Evolutionary conservation across 2,329 filamentous ascomycete species (phyloP).

Genomic region (Raffaelea deltoideospora): DNA sequence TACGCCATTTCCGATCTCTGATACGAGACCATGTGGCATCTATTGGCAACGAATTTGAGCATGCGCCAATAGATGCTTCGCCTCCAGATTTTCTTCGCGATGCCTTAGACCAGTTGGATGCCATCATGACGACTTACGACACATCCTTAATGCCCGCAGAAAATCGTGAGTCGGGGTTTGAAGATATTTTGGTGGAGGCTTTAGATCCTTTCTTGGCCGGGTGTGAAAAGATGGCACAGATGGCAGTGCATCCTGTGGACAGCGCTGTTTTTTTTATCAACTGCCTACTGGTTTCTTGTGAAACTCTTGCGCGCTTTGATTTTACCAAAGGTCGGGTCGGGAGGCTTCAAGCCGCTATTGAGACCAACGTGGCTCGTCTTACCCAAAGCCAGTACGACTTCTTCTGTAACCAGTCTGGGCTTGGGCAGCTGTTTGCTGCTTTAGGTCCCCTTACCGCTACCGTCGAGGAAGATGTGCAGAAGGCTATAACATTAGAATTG

Average conservation of each 20-base stretch:
- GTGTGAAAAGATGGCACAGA: conserved; percentile 53
- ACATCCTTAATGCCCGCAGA: conserved; percentile 52
- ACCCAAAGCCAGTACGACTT: conserved; percentile 55
- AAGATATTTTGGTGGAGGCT: conserved; percentile 59
- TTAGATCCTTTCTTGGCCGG: conserved; percentile 73
- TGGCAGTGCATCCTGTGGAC: conserved; percentile 38
- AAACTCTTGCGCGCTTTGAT: conserved; percentile 39
- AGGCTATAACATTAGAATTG: conserved; percentile 35
- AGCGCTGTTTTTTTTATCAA: conserved; percentile 60
- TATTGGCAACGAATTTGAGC: conserved; percentile 56
- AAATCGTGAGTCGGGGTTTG: conserved; percentile 53
- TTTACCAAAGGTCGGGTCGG: conserved; percentile 45
- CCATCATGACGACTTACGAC: conserved; percentile 76
- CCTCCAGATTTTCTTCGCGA: conserved; percentile 70
- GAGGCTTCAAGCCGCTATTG: conserved; percentile 41
- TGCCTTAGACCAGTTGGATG: conserved; percentile 60
- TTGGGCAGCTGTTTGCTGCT: conserved; percentile 47
- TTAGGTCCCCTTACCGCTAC: conserved; percentile 25
- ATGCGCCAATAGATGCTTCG: conserved; percentile 55
- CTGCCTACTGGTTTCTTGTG: conserved; percentile 45
- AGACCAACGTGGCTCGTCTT: conserved; percentile 40
- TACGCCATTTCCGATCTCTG: conserved; percentile 68
- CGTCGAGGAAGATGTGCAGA: conserved; percentile 31
- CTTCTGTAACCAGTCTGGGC: conserved; percentile 59
- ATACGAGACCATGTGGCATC: conserved; percentile 67